phyloP scores from a whole-genome alignment of 352 stramenopile species.

The Peronospora belbahrii region DNA sequence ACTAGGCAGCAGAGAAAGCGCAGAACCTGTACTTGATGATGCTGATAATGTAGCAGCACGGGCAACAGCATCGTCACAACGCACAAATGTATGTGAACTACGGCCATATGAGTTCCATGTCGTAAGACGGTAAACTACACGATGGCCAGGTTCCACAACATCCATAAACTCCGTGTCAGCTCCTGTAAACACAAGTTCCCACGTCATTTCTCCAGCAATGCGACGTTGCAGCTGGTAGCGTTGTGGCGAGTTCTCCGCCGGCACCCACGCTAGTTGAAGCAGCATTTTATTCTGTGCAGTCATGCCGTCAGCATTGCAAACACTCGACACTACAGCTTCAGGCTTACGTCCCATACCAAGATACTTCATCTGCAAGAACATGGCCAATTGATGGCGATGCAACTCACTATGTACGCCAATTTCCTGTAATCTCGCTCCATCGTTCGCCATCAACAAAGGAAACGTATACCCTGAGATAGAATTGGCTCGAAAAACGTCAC shows the following conservation, averaged over 20 bases:
- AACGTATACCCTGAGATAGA: constrained; percentile 85
- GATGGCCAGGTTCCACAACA: constrained; percentile 39
- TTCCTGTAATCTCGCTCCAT: constrained; percentile 58
- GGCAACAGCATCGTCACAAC: constrained; percentile 31
- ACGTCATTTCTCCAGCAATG: constrained; percentile 47
- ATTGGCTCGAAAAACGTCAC: constrained; percentile 61
- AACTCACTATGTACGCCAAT: constrained; percentile 63
- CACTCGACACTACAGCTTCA: constrained; percentile 29
- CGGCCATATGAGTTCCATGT: constrained; percentile 81
- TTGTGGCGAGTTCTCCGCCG: constrained; percentile 37
- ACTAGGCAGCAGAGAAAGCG: constrained; percentile 4
- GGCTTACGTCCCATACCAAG: constrained; percentile 69
- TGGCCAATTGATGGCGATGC: constrained; percentile 69
- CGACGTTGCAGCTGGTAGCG: constrained; percentile 69
- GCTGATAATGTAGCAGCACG: constrained; percentile 2
- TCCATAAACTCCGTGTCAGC: constrained; percentile 69
- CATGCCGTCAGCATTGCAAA: constrained; percentile 26
- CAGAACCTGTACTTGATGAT: constrained; percentile 8
- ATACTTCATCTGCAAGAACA: constrained; percentile 83
- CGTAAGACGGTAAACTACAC: constrained; percentile 66
- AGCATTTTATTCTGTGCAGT: constrained; percentile 29
- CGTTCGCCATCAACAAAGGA: constrained; percentile 77
- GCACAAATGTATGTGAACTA: constrained; percentile 50
- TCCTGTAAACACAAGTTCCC: constrained; percentile 51
- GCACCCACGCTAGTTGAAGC: constrained; percentile 52